A percentile compares a stretch with the other conserved stretches of the same genome.
Evolutionary conservation across 2,329 filamentous ascomycete species (phyloP).

Genomic region (Botrytis aclada): DNA sequence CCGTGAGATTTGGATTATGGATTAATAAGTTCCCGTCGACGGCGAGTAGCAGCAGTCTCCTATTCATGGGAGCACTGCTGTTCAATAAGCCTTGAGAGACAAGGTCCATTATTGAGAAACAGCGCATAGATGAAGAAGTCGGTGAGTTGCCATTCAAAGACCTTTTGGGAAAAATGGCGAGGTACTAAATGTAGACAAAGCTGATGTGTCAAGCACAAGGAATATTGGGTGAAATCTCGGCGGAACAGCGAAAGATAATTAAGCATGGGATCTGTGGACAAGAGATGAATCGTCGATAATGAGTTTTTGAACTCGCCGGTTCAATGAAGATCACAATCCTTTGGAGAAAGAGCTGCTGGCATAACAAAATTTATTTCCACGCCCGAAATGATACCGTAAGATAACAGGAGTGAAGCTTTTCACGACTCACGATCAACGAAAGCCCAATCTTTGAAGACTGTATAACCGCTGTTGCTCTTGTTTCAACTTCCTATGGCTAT

Average conservation of each 20-base stretch:
- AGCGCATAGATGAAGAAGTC: neutral
- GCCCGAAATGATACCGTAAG: neutral
- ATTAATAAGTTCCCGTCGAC: neutral
- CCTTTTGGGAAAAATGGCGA: rapidly evolving
- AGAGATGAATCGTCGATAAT: neutral
- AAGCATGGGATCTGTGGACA: neutral
- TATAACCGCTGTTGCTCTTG: neutral
- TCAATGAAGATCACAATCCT: neutral
- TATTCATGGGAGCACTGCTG: neutral
- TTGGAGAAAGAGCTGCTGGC: neutral
- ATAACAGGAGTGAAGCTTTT: neutral
- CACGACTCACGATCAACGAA: neutral
- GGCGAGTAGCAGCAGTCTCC: neutral
- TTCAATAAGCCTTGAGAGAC: neutral
- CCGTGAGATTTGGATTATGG: no score
- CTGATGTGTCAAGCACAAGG: neutral
- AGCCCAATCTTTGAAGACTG: neutral
- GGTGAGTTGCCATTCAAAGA: neutral
- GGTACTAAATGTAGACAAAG: neutral
- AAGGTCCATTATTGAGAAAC: neutral
- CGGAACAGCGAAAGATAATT: no score
- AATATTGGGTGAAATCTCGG: neutral
- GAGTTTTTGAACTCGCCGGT: neutral
- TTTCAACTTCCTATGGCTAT: neutral
- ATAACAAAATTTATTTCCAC: neutral